Percentiles rank a stretch among this genome's conserved stretches.
phyloP scores from a whole-genome alignment of 129 eudicot genomes.

The Flaveria bidentis region DNA sequence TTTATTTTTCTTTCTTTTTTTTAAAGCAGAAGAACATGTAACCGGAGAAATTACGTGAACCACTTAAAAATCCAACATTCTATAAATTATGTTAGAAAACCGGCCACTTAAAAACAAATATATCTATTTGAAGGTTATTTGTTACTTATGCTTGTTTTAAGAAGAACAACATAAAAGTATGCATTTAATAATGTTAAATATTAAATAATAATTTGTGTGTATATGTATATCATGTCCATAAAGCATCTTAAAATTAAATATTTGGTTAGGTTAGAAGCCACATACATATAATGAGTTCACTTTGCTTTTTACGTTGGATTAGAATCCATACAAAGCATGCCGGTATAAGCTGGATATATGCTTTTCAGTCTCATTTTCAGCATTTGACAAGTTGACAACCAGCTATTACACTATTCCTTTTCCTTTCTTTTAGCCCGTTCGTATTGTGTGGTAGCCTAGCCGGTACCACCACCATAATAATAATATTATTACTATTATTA shows the following conservation, averaged over 20 bases:
- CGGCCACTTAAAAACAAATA: no score
- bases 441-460: constrained; percentile 17
- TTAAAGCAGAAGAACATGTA: no score
- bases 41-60: no score
- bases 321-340: constrained; percentile 33
- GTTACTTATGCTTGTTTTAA: no score
- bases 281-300: constrained; percentile 26
- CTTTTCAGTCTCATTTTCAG: constrained; percentile 29
- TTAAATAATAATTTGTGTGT: not conserved
- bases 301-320: constrained; percentile 16
- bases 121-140: no score
- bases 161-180: no score
- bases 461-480: no score
- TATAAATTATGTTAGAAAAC: no score
- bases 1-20: no score
- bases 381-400: constrained; percentile 27
- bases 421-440: constrained; percentile 34
- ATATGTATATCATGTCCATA: not conserved
- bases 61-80: no score
- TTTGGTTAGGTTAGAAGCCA: constrained; percentile 37
- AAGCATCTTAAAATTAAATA: constrained; percentile 3
- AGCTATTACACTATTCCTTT: constrained; percentile 23
- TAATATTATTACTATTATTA: no score
- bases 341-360: constrained; percentile 28
- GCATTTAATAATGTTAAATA: no score